A percentile compares a stretch with the other conserved stretches of the same genome.
phyloP scores from a whole-genome alignment of 768 basidiomycete genomes.

The Tremella fuciformis region DNA sequence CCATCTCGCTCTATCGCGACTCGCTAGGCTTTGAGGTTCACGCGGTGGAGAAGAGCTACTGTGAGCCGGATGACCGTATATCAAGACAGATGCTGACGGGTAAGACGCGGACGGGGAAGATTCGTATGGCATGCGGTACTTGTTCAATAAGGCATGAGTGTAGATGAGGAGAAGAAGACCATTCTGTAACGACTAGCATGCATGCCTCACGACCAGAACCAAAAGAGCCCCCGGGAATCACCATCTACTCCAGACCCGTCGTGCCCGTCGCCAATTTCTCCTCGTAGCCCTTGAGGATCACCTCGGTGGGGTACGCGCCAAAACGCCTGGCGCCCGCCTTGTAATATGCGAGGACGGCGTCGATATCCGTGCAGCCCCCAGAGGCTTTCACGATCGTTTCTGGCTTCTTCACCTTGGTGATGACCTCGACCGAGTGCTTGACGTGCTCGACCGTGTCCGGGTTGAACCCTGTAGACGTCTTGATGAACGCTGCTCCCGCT shows the following conservation, averaged over 20 bases:
- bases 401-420: not conserved
- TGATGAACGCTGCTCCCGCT: conserved; percentile 1
- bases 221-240: too few relatives aligned
- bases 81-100: not conserved
- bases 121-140: conserved; percentile 82
- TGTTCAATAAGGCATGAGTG: conserved; percentile 27
- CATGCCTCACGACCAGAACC: too few relatives aligned
- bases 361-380: not conserved
- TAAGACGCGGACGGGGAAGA: conserved; percentile 92
- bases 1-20: conserved; percentile 81
- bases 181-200: too few relatives aligned
- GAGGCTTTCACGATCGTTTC: not conserved
- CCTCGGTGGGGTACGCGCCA: not conserved
- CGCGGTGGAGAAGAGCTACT: conserved; percentile 83
- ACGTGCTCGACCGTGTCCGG: not conserved
- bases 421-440: not conserved
- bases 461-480: not conserved
- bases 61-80: conserved; percentile 58
- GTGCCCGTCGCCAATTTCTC: too few relatives aligned
- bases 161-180: too few relatives aligned
- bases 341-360: not conserved
- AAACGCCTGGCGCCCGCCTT: not conserved
- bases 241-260: too few relatives aligned
- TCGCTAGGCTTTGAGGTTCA: conserved; percentile 84
- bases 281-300: too few relatives aligned